phyloP scores from a whole-genome alignment of 116 monocot species.

The Phalaenopsis hybrid region DNA sequence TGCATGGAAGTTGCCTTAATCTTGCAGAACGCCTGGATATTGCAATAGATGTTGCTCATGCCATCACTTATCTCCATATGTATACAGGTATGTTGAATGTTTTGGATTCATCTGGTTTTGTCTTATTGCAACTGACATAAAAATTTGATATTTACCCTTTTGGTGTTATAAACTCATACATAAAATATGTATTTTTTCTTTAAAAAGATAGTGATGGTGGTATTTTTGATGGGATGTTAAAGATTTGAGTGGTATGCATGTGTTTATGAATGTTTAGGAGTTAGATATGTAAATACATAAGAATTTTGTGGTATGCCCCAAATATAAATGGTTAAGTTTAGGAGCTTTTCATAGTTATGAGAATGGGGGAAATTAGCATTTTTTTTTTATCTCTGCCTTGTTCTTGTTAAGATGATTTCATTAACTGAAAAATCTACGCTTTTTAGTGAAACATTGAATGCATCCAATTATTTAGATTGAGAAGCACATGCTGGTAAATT shows the following conservation, averaged over 20 bases:
- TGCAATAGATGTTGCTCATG: slow-evolving; percentile 77
- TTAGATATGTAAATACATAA: too few relatives aligned
- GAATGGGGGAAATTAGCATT: background rate
- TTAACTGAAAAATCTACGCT: background rate
- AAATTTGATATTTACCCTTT: background rate
- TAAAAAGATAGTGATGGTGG: too few relatives aligned
- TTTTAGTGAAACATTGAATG: background rate
- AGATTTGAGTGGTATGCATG: too few relatives aligned
- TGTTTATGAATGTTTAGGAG: too few relatives aligned
- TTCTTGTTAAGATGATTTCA: background rate
- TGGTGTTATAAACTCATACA: too few relatives aligned
- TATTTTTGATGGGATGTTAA: too few relatives aligned
- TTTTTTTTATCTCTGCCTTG: background rate
- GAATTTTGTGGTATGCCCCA: too few relatives aligned
- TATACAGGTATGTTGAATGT: slow-evolving; percentile 50
- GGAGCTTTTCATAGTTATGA: background rate
- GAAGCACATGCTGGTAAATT: too few relatives aligned
- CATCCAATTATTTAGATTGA: too few relatives aligned
- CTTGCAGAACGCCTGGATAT: slow-evolving; percentile 60
- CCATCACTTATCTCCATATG: slow-evolving; percentile 79
- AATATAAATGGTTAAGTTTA: background rate
- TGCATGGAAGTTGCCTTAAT: slow-evolving; percentile 35
- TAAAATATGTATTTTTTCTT: too few relatives aligned
- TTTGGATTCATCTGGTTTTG: background rate
- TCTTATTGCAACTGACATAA: background rate